Evolutionary conservation across 257 asterid species (phyloP), one percentile per base, ranked within the genome.

Genomic region (Agastache rugosa): DNA sequence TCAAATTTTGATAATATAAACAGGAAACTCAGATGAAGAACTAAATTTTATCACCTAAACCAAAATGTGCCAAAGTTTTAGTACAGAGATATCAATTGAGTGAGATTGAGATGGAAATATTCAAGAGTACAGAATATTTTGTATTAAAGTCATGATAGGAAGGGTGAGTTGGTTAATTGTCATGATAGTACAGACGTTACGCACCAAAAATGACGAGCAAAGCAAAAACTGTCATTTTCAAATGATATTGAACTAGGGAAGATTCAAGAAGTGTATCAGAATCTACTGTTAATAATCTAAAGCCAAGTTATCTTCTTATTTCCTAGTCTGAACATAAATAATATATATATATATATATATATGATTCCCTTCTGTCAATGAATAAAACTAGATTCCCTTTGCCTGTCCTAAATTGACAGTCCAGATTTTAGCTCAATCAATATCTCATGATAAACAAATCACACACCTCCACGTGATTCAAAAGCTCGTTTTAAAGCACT

Each of bases 111-210:
- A 16, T 59, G 39, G 11, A 35, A 27, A 17, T 9, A 29, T 17
- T 8, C n/a, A 62, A 17, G 29, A 35, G 48, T 11, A 22, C 29
- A 29, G 1, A 4, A 12, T 27, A 60, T 50, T 11, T 23, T 16
- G n/a, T 50, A 15, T 4, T 8, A 47, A 31, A n/a, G n/a, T n/a
- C 41, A 19, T 25, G 72, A 45, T 6, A 0, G 2, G 29, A 47
- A 27, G 19, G 17, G 17, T 35, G 31, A 42, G 70, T 41, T 41
- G 35, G 34, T 50, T 68, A 31, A 68, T 50, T 31, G 51, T 68
- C 45, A n/a, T 16, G 14, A 29, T 11, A 68, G 16, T 2, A 44
- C 29, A 6, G 4, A 14, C 34, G 29, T 39, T 5, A 27, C 4
- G 37, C 37, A 2, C 8, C 54, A 0, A 48, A 35, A 47, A 47